Evolutionary conservation across 495 filamentous ascomycete genomes (phyloP).

Genomic region (Talaromyces thailandensis): DNA sequence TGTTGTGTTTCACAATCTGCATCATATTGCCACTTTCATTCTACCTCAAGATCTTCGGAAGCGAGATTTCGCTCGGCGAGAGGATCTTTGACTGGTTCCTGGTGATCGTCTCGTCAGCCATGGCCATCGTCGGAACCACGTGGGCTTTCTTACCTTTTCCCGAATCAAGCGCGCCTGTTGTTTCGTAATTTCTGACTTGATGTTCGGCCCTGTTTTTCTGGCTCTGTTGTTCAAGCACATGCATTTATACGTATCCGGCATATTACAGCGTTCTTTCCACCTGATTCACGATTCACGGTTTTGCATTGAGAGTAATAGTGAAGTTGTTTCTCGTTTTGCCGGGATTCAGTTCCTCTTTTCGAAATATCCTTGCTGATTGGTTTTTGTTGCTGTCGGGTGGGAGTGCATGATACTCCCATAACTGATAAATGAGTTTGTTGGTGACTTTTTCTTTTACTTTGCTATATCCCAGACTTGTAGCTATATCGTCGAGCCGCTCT

Average conservation of each 20-base stretch:
- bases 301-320: slow-evolving; percentile 54
- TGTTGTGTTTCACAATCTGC: slow-evolving; percentile 91
- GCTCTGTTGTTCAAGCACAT: slow-evolving; percentile 4
- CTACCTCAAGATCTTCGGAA: slow-evolving; percentile 86
- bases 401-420: slow-evolving; percentile 49
- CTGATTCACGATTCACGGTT: not conserved
- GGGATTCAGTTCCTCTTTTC: slow-evolving; percentile 64
- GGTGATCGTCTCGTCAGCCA: slow-evolving; percentile 54
- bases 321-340: slow-evolving; percentile 82
- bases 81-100: slow-evolving; percentile 58
- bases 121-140: slow-evolving; percentile 72
- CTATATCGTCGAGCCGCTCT: slow-evolving; percentile 57
- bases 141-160: slow-evolving; percentile 74
- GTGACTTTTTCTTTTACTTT: slow-evolving; percentile 59
- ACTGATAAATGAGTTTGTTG: slow-evolving; percentile 78
- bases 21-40: slow-evolving; percentile 84
- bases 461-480: slow-evolving; percentile 67
- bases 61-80: slow-evolving; percentile 59
- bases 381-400: slow-evolving; percentile 16
- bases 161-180: slow-evolving; percentile 3
- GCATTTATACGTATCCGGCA: not conserved
- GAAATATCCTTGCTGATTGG: slow-evolving; percentile 30
- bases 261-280: not conserved
- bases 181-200: not conserved
- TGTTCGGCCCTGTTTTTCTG: not conserved